Evolutionary conservation across 257 asterid species (phyloP), one percentile per base, ranked within the genome.

Genomic region (Anisodus tanguticus): DNA sequence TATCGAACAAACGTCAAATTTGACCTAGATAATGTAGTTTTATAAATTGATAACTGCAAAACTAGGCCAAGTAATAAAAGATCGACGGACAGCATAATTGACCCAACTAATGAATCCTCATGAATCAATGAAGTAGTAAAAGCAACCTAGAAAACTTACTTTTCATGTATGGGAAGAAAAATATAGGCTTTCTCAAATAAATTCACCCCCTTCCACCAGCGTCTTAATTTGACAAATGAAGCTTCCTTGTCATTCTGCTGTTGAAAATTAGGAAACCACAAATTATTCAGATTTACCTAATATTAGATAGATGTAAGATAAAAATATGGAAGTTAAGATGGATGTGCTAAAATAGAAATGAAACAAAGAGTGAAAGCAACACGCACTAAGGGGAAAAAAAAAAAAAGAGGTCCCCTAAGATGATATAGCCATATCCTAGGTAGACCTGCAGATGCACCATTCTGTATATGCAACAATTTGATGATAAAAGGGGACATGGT

Each of bases 161-260:
- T 86, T 86, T 97, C 97, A 88, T 95, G 91, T 85, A 97, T 93
- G 68, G 99, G 99, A 64, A 97, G 87, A 87, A 97, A 89, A 87
- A 97, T 91, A 84, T 93, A 97, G n/a, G 97, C 91, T 85, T 95
- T 94, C 92, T 95, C 96, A 90, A 93, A 97, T 92, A 97, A 79
- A 86, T 92, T 92, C 84, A 97, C 94, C 41, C 95, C 97, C 90
- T 93, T 97, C 99, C 99, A 97, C 99, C 99, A 97, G 88, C 99
- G 90, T 86, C 99, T 91, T 83, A 97, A 90, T 94, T 95, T 97
- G 86, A 57, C 85, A 92, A 91, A 95, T 83, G 93, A 89, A 78
- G 85, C 83, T 88, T 90, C 93, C 88, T 82, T 87, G 81, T 89
- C 93, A 84, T 54, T 87, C 98, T 93, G 93, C 89, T 58, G 85